phyloP scores from a whole-genome alignment of 352 stramenopile genomes.

The Phytophthora cactorum region DNA sequence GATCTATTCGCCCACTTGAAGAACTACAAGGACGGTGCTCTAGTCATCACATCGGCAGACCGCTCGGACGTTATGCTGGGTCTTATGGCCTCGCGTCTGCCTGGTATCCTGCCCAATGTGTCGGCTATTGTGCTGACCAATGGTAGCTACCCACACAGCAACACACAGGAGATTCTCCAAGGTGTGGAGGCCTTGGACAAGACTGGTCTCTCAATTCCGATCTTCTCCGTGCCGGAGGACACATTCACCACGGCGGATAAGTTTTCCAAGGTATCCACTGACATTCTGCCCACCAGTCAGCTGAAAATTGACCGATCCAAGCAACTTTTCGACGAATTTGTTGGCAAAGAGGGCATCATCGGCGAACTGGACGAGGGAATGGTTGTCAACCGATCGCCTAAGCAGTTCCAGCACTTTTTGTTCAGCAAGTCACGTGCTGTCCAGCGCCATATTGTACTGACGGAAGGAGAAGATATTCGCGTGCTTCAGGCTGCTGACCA shows the following conservation, averaged over 20 bases:
- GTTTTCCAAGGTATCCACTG: constrained; percentile 65
- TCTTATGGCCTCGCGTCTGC: constrained; percentile 69
- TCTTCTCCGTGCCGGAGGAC: constrained; percentile 70
- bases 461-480: constrained; percentile 83
- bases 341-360: constrained; percentile 71
- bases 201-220: constrained; percentile 72
- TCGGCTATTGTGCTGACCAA: constrained; percentile 81
- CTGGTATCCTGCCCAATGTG: constrained; percentile 70
- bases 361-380: constrained; percentile 69
- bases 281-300: constrained; percentile 73
- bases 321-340: constrained; percentile 67
- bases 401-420: constrained; percentile 89
- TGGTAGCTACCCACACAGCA: constrained; percentile 75
- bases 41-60: constrained; percentile 82
- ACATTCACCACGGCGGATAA: constrained; percentile 67
- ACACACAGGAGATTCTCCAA: constrained; percentile 75
- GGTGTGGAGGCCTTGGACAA: constrained; percentile 74
- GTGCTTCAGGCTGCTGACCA: constrained; percentile 84
- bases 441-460: constrained; percentile 84
- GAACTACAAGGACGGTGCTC: constrained; percentile 75
- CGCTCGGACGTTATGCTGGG: constrained; percentile 77
- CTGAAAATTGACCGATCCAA: constrained; percentile 76
- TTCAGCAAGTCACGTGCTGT: constrained; percentile 76
- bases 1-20: constrained; percentile 81
- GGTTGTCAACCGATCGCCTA: constrained; percentile 71